phyloP scores from a whole-genome alignment of 768 basidiomycete genomes.

The Trametes punicea region DNA sequence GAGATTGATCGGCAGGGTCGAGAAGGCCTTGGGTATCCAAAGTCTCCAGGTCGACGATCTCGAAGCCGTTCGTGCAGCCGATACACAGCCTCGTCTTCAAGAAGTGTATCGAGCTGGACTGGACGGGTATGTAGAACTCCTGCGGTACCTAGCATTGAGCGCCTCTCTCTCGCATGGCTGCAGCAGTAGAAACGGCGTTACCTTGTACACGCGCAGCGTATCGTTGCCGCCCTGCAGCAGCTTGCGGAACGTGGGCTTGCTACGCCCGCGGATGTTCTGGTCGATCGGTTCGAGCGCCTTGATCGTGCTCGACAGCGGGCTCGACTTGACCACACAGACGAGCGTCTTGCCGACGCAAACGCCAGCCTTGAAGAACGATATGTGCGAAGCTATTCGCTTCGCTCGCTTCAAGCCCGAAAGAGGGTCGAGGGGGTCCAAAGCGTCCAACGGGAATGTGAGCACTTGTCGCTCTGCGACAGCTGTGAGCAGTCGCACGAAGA shows the following conservation, averaged over 20 bases:
- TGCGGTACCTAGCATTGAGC: too few relatives aligned
- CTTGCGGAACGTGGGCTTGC: constrained; percentile 92
- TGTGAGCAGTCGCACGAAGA: not conserved
- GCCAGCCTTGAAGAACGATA: constrained; percentile 97
- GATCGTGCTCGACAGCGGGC: constrained; percentile 93
- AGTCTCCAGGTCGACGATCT: constrained; percentile 96
- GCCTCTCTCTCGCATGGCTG: too few relatives aligned
- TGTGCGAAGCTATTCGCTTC: constrained; percentile 93
- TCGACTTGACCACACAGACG: constrained; percentile 96
- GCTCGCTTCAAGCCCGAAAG: constrained; percentile 89
- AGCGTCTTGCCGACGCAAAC: constrained; percentile 86
- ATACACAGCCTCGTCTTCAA: constrained; percentile 97
- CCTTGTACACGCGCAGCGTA: constrained; percentile 88
- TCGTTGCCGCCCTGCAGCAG: constrained; percentile 93
- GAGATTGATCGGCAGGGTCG: constrained; percentile 85
- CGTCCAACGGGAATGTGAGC: constrained; percentile 92
- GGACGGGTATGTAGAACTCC: constrained; percentile 99
- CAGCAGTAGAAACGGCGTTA: constrained; percentile 29
- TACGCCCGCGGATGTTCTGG: constrained; percentile 71
- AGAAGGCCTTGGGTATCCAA: constrained; percentile 95
- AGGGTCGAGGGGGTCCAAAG: constrained; percentile 86
- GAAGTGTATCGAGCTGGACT: constrained; percentile 95
- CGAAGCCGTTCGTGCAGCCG: constrained; percentile 95
- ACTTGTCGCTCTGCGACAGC: constrained; percentile 80
- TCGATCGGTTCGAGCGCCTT: constrained; percentile 97